Evolutionary conservation across 352 stramenopile genomes (phyloP), one percentile per base, ranked within the genome.

Genomic region (Saprolegnia diclina): DNA sequence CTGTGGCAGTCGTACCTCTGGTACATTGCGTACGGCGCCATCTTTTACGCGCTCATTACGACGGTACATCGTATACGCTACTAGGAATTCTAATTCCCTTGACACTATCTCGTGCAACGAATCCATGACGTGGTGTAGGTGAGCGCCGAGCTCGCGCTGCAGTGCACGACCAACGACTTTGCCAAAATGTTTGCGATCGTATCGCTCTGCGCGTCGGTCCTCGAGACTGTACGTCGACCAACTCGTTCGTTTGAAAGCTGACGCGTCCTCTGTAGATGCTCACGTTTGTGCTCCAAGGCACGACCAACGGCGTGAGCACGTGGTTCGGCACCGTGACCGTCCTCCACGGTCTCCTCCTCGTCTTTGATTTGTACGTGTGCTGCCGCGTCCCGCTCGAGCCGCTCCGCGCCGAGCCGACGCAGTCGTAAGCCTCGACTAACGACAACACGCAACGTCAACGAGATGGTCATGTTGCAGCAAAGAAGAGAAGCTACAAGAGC

Each of bases 401-500:
- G 3, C 52, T 59, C 24, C 52, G 52, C 11, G 52, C 24, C 11
- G 24, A 35, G 24, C 24, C 52, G 35, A 18, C 19, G 35, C 3
- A 3, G 13, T 16, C 7, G 7, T 57, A 57, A 57, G 22, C 52
- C 38, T 14, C 38, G 38, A 45, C 14, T 45, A 7, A 45, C n/a
- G n/a, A n/a, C n/a, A n/a, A n/a, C n/a, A n/a, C n/a, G n/a, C n/a
- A n/a, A n/a, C n/a, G n/a, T n/a, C n/a, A n/a, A n/a, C n/a, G n/a
- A n/a, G n/a, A 52, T 52, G 45, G 18, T 19, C 18, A 52, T 19
- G 45, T 52, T 52, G 45, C 18, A 52, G 18, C 21, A 21, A 52
- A 21, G 18, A 52, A 52, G 29, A 35, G 29, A 5, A 35, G 16
- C 22, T 69, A 61, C 63, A 52, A 38, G 56, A 92, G 88, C 5